Evolutionary conservation across 257 asterid genomes (phyloP), one percentile per base, ranked within the genome.

Genomic region (Solanum sitiens): DNA sequence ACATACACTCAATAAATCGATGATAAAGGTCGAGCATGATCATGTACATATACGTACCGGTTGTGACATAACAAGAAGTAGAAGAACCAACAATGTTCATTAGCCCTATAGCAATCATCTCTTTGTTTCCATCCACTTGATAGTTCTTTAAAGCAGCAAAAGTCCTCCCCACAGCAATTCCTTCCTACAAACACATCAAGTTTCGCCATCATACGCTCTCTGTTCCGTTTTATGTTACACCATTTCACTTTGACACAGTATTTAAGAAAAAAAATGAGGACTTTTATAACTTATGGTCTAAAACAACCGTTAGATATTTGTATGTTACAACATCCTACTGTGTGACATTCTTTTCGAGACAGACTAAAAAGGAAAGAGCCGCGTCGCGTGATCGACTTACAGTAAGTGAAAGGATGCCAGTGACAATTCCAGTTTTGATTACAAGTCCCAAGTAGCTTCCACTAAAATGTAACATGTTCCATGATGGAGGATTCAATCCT

Each of bases 81-180:
- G 98, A 89, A 23, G 98, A 96, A 40, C 99, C 98, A 53, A 95
- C 98, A 3, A 94, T 90, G 40, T 96, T 96, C 98, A 96, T 96
- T 2, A 94, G 74, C 40, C 99, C 99, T 45, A 96, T 95, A 23
- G 99, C 99, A 85, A 96, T 95, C 99, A 95, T 96, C 80, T 96
- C 99, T 84, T 95, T 96, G 86, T 96, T 96, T 83, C 99, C 99
- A 86, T 96, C 99, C 14, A 96, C 98, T 83, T 96, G 99, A 65
- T 95, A 95, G 91, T 95, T 95, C 92, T 95, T 96, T 86, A 96
- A 83, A 68, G 98, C 98, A 44, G 98, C 98, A 91, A 96, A 96
- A 11, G 99, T 96, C 86, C 99, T 94, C 82, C 99, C 99, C 39
- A 96, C 98, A 3, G 99, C 98, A 82, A 95, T 94, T 35, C 99